A percentile compares a stretch with the other conserved stretches of the same genome.
Evolutionary conservation across 2,329 filamentous ascomycete genomes (phyloP).

Genomic region (Claviceps monticola): DNA sequence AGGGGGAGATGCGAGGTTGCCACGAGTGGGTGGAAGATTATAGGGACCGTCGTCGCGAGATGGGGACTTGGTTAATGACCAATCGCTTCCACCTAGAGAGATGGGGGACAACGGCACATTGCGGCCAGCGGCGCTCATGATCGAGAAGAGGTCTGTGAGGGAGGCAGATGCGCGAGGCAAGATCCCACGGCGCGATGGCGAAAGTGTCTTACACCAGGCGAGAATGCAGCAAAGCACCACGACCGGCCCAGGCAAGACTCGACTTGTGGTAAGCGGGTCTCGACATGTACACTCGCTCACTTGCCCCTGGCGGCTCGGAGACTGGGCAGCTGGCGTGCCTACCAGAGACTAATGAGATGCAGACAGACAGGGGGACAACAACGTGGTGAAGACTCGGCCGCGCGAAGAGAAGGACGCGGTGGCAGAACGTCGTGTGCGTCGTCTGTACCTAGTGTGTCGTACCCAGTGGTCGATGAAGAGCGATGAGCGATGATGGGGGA

Average conservation of each 20-base stretch:
- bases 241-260: background rate
- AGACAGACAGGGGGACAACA: background rate
- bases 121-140: slow-evolving; percentile 50
- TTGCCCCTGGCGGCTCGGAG: slow-evolving; percentile 5
- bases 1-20: slow-evolving; percentile 54
- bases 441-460: too few species aligned
- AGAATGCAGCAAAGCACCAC: slow-evolving; percentile 5
- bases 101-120: slow-evolving; percentile 70
- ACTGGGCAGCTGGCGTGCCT: slow-evolving; percentile 1
- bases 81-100: slow-evolving; percentile 73
- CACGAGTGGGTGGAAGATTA: slow-evolving; percentile 32
- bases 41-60: slow-evolving; percentile 36
- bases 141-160: slow-evolving; percentile 15
- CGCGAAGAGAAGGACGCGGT: background rate
- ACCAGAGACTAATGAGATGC: background rate
- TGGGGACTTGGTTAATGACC: slow-evolving; percentile 59
- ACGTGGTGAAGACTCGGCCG: background rate
- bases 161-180: slow-evolving; percentile 11
- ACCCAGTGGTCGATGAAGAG: background rate
- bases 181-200: background rate
- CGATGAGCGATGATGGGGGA: background rate
- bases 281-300: background rate
- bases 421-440: too few species aligned
- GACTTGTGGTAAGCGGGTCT: slow-evolving; percentile 1
- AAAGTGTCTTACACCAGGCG: slow-evolving; percentile 11